These are phyloP conservation scores for Geranium rotundifolium DNA, from an alignment of 345 rosid genomes.

Conservation along the genomic window DNA sequence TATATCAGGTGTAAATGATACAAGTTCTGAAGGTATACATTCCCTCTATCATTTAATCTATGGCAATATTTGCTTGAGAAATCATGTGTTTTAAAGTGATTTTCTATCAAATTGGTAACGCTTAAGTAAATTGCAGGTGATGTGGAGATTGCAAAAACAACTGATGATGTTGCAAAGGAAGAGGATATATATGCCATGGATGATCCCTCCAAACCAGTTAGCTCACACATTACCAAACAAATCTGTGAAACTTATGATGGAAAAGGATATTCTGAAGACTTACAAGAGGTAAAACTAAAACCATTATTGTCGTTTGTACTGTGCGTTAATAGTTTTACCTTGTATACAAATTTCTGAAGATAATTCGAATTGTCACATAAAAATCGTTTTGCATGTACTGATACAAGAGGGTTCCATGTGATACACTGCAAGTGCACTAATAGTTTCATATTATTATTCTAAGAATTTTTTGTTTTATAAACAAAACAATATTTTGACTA, in stretches of 20 bases:
- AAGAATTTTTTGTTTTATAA: not conserved
- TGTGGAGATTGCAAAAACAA: conserved; percentile 18
- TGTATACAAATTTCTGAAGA: not conserved
- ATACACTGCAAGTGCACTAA: not conserved
- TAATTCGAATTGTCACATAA: not conserved
- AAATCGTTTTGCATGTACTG: too few relatives aligned
- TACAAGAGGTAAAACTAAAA: conserved; percentile 27
- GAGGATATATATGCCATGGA: conserved; percentile 16
- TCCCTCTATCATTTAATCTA: not conserved
- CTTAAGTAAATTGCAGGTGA: conserved; percentile 19
- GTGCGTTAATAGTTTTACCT: not conserved
- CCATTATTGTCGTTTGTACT: conserved; percentile 3
- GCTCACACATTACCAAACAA: conserved; percentile 7
- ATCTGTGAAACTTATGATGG: conserved; percentile 18
- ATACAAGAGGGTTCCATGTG: not conserved
- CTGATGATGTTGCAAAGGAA: conserved; percentile 23
- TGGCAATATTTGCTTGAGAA: conserved; percentile 4
- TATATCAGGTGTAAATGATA: conserved; percentile 15
- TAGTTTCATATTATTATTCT: not conserved
- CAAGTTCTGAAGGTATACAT: conserved; percentile 35
- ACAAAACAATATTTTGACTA: not conserved
- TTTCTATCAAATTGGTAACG: conserved; percentile 2
- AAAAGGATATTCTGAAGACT: conserved; percentile 16
- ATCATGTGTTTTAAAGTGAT: not conserved
- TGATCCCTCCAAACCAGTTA: conserved; percentile 17